These are phyloP conservation scores for Penicillium ucsense DNA, from an alignment of 495 filamentous ascomycete genomes.

Conservation along the genomic window DNA sequence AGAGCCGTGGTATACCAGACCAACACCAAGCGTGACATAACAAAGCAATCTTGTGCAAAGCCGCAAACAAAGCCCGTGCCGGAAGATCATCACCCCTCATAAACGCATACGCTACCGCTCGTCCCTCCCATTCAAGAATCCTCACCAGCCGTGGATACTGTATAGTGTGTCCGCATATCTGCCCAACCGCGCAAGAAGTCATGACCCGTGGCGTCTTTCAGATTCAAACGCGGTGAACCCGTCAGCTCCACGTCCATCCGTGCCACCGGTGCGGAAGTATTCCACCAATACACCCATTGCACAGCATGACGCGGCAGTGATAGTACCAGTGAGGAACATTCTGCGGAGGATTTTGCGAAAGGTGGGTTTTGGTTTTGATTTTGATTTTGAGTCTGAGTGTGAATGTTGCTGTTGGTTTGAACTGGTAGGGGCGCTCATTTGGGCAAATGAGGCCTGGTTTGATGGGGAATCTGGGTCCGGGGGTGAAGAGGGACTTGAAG, in stretches of 20 bases:
- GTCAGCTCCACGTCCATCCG: slow-evolving; percentile 43
- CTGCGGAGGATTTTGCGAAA: slow-evolving; percentile 34
- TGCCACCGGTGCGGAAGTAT: slow-evolving; percentile 51
- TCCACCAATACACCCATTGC: slow-evolving; percentile 59
- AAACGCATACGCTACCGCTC: no score
- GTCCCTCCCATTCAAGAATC: no score
- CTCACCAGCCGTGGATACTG: no score
- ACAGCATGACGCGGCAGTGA: slow-evolving; percentile 55
- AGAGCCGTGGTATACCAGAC: no score
- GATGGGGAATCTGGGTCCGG: no score
- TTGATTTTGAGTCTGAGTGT: slow-evolving; percentile 1
- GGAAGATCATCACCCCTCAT: no score
- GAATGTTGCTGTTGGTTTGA: neutral
- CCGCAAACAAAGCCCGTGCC: no score
- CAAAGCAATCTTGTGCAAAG: no score
- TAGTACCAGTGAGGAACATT: slow-evolving; percentile 46
- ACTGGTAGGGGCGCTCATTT: no score
- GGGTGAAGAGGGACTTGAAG: no score
- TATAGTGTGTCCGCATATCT: neutral
- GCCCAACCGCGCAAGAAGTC: neutral
- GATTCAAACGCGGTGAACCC: slow-evolving; percentile 41
- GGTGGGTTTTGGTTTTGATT: slow-evolving; percentile 15
- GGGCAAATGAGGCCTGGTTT: no score
- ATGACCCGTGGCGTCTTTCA: slow-evolving; percentile 22
- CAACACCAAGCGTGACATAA: no score